Evolutionary conservation across 129 eudicot species (phyloP).

Genomic region (Scalesia atractyloides): DNA sequence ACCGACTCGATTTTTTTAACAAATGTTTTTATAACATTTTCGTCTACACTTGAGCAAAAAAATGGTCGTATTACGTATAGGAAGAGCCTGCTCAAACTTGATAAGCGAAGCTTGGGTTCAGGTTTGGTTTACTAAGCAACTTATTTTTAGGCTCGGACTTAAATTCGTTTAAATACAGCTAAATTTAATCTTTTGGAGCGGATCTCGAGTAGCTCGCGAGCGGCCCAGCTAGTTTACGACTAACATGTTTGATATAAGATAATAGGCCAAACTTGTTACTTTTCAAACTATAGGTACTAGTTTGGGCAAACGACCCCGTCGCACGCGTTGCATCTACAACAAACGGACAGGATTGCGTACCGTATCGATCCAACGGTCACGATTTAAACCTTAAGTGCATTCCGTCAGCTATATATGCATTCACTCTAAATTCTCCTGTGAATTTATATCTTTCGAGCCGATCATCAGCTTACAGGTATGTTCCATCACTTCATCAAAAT

Average conservation of each 20-base stretch:
- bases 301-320: background rate
- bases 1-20: too few relatives aligned
- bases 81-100: too few relatives aligned
- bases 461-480: slow-evolving; percentile 28
- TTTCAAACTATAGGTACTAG: background rate
- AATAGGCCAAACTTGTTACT: background rate
- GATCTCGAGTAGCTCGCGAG: background rate
- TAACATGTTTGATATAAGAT: background rate
- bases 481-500: background rate
- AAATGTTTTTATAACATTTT: too few relatives aligned
- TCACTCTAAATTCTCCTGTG: slow-evolving; percentile 6
- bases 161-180: too few relatives aligned
- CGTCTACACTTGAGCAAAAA: too few relatives aligned
- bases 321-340: slow-evolving; percentile 16
- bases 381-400: background rate
- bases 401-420: slow-evolving; percentile 17
- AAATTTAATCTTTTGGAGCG: too few relatives aligned
- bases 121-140: too few relatives aligned
- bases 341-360: slow-evolving; percentile 5
- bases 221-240: background rate
- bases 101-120: too few relatives aligned
- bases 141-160: too few relatives aligned
- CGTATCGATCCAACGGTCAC: slow-evolving; percentile 24
- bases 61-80: too few relatives aligned
- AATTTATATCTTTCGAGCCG: slow-evolving; percentile 14